Conservation (phyloP, 1,284 basidiomycete species). For the Moesziomyces globuligerus region DNA sequence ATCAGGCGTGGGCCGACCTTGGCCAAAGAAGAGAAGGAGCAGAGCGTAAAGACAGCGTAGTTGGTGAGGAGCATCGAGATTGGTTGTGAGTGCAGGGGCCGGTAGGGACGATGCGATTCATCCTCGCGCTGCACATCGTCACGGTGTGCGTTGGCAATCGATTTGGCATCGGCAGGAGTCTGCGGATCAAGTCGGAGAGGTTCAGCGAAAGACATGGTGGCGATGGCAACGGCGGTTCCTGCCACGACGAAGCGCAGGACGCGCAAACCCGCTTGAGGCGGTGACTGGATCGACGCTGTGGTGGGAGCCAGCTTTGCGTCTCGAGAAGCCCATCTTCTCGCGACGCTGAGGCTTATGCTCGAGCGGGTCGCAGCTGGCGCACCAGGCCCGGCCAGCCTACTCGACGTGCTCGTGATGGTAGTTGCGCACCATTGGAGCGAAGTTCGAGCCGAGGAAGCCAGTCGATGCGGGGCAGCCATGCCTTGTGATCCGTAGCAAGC, state of each 20-base stretch:
- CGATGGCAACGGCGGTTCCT: constrained; percentile 23
- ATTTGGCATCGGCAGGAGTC: constrained; percentile 8
- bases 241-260: constrained; percentile 21
- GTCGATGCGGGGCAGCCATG: not conserved
- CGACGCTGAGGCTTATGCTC: not conserved
- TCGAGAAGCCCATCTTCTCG: constrained; percentile 15
- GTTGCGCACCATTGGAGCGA: not conserved
- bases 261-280: constrained; percentile 4
- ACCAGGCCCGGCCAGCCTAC: constrained; percentile 15
- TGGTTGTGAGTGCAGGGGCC: constrained; percentile 36
- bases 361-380: not conserved
- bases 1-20: constrained; percentile 81
- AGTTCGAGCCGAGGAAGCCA: not conserved
- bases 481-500: too few species aligned
- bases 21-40: constrained; percentile 80
- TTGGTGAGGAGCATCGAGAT: constrained; percentile 72
- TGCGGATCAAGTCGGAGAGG: constrained; percentile 37
- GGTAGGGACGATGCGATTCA: constrained; percentile 31
- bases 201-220: constrained; percentile 16
- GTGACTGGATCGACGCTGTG: not conserved
- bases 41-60: constrained; percentile 83
- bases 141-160: constrained; percentile 27
- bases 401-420: constrained; percentile 1
- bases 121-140: constrained; percentile 35
- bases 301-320: not conserved